Base-by-base conservation (phyloP, 768 basidiomycete species). In the Suillus occidentalis region DNA sequence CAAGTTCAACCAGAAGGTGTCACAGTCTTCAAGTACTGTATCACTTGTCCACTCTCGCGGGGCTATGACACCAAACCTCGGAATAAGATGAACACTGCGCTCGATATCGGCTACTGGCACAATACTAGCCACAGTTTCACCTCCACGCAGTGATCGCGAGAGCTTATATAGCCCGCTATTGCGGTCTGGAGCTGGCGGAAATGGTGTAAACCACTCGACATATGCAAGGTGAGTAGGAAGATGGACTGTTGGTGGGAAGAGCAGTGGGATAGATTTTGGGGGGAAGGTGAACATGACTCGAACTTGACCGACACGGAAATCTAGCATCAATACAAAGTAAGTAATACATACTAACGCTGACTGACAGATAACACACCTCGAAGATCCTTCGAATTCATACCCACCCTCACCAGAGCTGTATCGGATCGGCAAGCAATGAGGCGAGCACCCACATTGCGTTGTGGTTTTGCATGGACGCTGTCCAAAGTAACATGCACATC, bases 51-150 rank as follows among this genome's bases (percentile, higher is more conserved):
- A n/a, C n/a, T n/a, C n/a, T n/a, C n/a, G 28, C 28, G 28, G 43
- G 10, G 43, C 43, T 0, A n/a, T 45, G 0, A n/a, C 20, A n/a
- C 45, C 45, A 8, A 45, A 45, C 20, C 45, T 45, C 4, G 45
- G 45, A 1, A 45, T 45, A 45, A 45, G 45, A 12, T 45, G 45
- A 10, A n/a, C 20, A n/a, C 45, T 45, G 45, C 20, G 9, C 45
- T n/a, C 45, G 1, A 45, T 45, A 1, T 45, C 4, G 0, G 45
- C 20, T 0, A 45, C 0, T 2, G 10, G 4, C 20, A 45, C 45
- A 12, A 45, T n/a, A 45, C 45, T 45, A 10, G 20, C 45, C 45
- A 45, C 0, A 0, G 4, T 20, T 0, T 45, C 45, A n/a, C 45
- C 45, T 6, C 45, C 20, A 0, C 10, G 20, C 20, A 9, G 45